phyloP scores from a whole-genome alignment of 768 basidiomycete species.

The Russula earlei region DNA sequence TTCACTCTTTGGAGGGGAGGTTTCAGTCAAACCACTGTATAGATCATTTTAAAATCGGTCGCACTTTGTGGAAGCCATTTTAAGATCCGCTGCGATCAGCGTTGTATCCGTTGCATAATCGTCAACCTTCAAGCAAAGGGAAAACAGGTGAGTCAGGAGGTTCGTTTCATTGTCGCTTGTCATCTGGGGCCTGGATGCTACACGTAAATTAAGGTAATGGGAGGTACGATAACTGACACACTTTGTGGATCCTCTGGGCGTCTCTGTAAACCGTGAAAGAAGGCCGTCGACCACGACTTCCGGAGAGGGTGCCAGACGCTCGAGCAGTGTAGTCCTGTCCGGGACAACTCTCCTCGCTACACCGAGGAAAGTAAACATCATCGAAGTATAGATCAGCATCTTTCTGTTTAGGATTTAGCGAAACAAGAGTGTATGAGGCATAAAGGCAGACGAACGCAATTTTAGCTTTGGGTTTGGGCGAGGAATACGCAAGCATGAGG shows the following conservation, averaged over 20 bases:
- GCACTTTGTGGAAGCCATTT: conserved; percentile 54
- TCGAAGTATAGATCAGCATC: conserved; percentile 69
- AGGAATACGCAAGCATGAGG: conserved; percentile 33
- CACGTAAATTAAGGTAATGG: not conserved
- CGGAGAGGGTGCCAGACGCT: conserved; percentile 52
- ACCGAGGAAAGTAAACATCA: conserved; percentile 66
- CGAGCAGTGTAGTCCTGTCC: conserved; percentile 44
- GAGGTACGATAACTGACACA: conserved; percentile 29
- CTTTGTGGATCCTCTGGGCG: conserved; percentile 54
- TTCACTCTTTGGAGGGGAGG: conserved; percentile 40
- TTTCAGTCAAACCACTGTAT: conserved; percentile 9
- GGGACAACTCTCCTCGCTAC: conserved; percentile 29
- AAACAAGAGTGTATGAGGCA: not conserved
- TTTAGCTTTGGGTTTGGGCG: conserved; percentile 45
- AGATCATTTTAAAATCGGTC: conserved; percentile 23
- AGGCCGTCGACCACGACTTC: conserved; percentile 62
- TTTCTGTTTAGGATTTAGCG: conserved; percentile 38
- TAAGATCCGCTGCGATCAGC: conserved; percentile 64
- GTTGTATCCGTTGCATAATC: conserved; percentile 63
- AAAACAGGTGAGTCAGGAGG: conserved; percentile 71
- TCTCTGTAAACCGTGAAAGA: conserved; percentile 73
- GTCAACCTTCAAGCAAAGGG: conserved; percentile 71
- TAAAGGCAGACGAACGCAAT: conserved; percentile 43
- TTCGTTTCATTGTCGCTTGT: conserved; percentile 66
- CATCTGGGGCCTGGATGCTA: conserved; percentile 26